Conservation (phyloP, 805 yeast species). For the Candida tammaniensis region DNA sequence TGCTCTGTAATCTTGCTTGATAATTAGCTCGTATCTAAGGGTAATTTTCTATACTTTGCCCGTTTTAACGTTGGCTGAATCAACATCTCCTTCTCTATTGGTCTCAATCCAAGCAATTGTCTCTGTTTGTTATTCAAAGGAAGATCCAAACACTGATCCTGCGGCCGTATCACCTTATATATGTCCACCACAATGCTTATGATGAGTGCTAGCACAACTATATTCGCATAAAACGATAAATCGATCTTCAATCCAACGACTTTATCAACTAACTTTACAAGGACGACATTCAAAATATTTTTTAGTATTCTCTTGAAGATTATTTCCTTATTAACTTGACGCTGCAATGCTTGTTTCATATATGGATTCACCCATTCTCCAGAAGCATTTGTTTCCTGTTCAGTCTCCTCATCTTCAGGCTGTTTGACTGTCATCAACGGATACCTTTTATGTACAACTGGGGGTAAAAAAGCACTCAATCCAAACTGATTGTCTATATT, state of each 20-base stretch:
- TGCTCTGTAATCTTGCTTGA: no score
- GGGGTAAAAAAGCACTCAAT: constrained; percentile 13
- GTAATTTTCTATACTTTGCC: constrained; percentile 2
- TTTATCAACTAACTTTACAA: constrained; percentile 13
- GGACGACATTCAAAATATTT: constrained; percentile 26
- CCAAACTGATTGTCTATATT: constrained; percentile 24
- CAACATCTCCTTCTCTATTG: constrained; percentile 9
- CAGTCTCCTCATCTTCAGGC: neutral
- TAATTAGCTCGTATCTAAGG: no score
- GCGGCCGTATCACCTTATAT: constrained; percentile 33
- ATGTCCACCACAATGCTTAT: constrained; percentile 15
- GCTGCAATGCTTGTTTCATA: constrained; percentile 40
- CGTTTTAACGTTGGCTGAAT: constrained; percentile 1
- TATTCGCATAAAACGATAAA: neutral
- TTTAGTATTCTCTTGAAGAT: constrained; percentile 28
- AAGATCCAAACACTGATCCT: constrained; percentile 50
- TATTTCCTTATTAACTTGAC: constrained; percentile 43
- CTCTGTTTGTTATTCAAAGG: constrained; percentile 48
- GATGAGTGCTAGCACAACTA: constrained; percentile 1
- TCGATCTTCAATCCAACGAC: constrained; percentile 5
- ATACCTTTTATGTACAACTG: neutral
- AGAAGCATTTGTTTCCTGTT: constrained; percentile 12
- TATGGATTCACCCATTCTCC: constrained; percentile 43
- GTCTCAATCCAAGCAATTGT: constrained; percentile 40
- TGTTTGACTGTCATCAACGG: neutral